These are phyloP conservation scores for Cyclotella atomus DNA, from an alignment of 108 stramenopile species.

Conservation along the genomic window DNA sequence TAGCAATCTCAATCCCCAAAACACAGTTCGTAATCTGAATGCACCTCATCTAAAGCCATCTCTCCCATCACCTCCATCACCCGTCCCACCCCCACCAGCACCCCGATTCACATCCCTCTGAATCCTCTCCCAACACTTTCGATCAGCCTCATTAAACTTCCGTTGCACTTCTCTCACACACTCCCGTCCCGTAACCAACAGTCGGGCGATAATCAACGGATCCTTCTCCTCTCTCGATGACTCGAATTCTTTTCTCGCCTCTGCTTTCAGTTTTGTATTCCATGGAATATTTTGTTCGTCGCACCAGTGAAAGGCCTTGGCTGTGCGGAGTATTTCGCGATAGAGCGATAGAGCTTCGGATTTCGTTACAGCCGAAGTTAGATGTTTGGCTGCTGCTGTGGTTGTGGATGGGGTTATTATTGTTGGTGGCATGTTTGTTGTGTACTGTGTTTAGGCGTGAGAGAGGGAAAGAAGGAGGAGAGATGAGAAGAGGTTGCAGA, in stretches of 20 bases:
- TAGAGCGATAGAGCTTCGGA: constrained; percentile 78
- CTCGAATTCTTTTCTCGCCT: constrained; percentile 93
- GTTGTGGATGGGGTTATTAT: constrained; percentile 38
- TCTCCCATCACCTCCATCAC: neutral
- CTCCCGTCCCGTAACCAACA: constrained; percentile 93
- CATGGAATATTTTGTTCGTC: constrained; percentile 82
- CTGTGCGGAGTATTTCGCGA: constrained; percentile 88
- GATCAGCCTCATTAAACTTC: constrained; percentile 88
- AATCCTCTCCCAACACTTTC: constrained; percentile 83
- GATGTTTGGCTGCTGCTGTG: constrained; percentile 54
- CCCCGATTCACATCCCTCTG: constrained; percentile 60
- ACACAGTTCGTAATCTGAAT: no score
- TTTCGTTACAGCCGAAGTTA: constrained; percentile 44
- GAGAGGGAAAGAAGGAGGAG: no score
- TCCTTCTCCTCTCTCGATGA: constrained; percentile 82
- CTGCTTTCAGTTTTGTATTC: constrained; percentile 68
- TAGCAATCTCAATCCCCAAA: no score
- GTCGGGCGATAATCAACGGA: constrained; percentile 86
- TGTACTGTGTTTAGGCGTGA: no score
- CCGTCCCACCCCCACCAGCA: constrained; percentile 6
- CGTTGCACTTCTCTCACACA: constrained; percentile 90
- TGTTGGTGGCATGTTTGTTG: constrained; percentile 43
- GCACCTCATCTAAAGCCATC: neutral
- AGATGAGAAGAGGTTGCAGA: neutral
- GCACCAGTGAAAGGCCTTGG: constrained; percentile 90